Conservation (phyloP, 1,284 basidiomycete genomes). For the Pholiota adiposa region DNA sequence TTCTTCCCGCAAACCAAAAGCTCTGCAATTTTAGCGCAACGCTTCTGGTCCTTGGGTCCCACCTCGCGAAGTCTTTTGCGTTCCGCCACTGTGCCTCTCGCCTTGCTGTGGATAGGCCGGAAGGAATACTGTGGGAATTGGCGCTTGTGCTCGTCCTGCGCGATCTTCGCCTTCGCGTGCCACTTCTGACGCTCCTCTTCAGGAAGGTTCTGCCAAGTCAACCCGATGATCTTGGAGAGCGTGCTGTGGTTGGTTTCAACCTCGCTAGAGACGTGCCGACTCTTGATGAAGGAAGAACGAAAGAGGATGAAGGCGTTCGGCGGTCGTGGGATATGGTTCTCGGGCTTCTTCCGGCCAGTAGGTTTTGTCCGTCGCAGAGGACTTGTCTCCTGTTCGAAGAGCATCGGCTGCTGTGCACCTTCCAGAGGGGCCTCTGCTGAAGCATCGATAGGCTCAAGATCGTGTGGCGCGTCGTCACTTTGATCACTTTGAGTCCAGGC, state of each 20-base stretch:
- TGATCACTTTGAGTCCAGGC: conserved; percentile 17
- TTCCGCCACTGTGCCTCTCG: conserved; percentile 42
- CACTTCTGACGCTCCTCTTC: conserved; percentile 72
- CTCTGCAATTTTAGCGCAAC: conserved; percentile 79
- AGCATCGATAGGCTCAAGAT: no score
- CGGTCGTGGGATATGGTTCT: conserved; percentile 83
- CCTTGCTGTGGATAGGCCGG: conserved; percentile 59
- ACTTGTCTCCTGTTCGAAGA: conserved; percentile 34
- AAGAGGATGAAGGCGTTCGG: conserved; percentile 92
- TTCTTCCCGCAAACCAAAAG: conserved; percentile 76
- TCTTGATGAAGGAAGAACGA: conserved; percentile 79
- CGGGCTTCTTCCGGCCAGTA: conserved; percentile 65
- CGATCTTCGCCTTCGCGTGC: conserved; percentile 67
- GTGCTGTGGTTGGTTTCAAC: conserved; percentile 85
- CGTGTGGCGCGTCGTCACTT: conserved; percentile 23
- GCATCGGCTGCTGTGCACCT: conserved; percentile 38
- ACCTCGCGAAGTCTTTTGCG: conserved; percentile 70
- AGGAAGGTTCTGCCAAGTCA: conserved; percentile 75
- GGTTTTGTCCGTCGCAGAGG: conserved; percentile 40
- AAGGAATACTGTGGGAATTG: conserved; percentile 76
- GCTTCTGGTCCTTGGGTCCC: conserved; percentile 69
- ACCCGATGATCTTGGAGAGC: conserved; percentile 71
- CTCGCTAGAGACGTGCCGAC: conserved; percentile 72
- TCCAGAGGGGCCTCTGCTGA: conserved; percentile 50
- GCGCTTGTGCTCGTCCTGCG: conserved; percentile 67